Evolutionary conservation across 768 basidiomycete species (phyloP).

Genomic region (Clitopilus hobsonii): DNA sequence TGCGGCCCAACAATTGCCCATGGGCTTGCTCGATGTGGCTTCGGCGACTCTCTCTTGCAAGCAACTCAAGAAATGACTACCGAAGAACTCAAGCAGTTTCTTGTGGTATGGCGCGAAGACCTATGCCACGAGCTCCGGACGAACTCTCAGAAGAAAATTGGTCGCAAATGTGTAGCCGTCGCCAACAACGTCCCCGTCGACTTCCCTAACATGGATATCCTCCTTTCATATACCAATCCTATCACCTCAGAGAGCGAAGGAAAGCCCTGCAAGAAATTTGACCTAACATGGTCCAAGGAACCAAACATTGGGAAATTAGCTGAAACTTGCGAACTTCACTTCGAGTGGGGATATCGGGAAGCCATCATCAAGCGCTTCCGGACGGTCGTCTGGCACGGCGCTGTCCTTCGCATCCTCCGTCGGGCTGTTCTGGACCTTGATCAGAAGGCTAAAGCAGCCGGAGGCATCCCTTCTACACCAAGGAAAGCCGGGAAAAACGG

Average conservation of each 20-base stretch:
- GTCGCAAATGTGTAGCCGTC: slow-evolving; percentile 59
- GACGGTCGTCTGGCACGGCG: slow-evolving; percentile 76
- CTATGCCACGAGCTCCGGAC: slow-evolving; percentile 63
- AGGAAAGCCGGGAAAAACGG: slow-evolving; percentile 24
- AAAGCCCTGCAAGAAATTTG: slow-evolving; percentile 27
- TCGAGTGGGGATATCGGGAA: slow-evolving; percentile 89
- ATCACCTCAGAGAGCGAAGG: slow-evolving; percentile 65
- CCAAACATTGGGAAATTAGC: slow-evolving; percentile 72
- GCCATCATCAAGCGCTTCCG: slow-evolving; percentile 81
- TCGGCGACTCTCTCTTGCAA: slow-evolving; percentile 64
- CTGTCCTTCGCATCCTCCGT: slow-evolving; percentile 68
- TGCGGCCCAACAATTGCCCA: slow-evolving; percentile 72
- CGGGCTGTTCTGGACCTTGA: slow-evolving; percentile 53
- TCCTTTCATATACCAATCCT: slow-evolving; percentile 76
- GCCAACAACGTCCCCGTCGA: slow-evolving; percentile 57
- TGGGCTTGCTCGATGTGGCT: slow-evolving; percentile 76
- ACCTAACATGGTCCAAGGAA: slow-evolving; percentile 47
- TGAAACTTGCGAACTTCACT: slow-evolving; percentile 76
- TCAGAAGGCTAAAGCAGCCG: slow-evolving; percentile 1
- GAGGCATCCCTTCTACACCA: slow-evolving; percentile 32
- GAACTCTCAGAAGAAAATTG: slow-evolving; percentile 59
- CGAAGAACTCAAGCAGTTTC: slow-evolving; percentile 43
- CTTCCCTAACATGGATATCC: slow-evolving; percentile 71
- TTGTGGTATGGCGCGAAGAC: slow-evolving; percentile 59
- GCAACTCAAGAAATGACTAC: slow-evolving; percentile 49